Conservation (phyloP, 2,329 filamentous ascomycete species). For the Blastomyces parvus region DNA sequence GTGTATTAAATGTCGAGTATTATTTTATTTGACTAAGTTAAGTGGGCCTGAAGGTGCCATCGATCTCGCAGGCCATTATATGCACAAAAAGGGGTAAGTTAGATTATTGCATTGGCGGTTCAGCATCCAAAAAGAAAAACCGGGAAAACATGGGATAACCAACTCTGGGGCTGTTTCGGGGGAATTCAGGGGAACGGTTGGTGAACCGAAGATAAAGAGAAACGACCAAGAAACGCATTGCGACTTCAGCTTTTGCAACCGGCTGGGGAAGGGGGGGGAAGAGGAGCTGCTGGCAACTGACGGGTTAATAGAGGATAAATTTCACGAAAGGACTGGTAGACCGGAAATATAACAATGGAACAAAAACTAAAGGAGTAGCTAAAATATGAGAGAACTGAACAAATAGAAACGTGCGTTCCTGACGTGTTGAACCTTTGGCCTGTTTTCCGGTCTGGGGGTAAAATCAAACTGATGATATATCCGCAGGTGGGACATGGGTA, state of each 20-base stretch:
- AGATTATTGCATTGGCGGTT: not conserved
- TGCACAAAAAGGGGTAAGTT: not conserved
- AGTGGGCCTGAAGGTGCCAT: not conserved
- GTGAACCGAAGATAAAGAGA: not conserved
- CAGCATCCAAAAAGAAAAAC: not conserved
- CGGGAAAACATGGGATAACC: too few relatives aligned
- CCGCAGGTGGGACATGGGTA: not conserved
- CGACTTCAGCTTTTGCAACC: not conserved
- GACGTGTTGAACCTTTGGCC: slow-evolving; percentile 1
- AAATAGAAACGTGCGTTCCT: not conserved
- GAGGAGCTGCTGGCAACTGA: not conserved
- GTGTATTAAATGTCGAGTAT: not conserved
- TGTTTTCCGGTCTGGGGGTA: not conserved
- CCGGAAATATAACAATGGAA: not conserved
- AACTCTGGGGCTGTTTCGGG: too few relatives aligned
- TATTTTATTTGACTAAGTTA: not conserved
- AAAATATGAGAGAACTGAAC: not conserved
- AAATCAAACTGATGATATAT: not conserved
- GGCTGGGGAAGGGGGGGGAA: not conserved
- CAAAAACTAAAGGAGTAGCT: not conserved
- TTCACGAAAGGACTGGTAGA: not conserved
- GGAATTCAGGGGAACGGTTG: not conserved
- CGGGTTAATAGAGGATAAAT: not conserved
- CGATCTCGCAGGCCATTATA: not conserved
- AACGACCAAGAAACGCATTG: not conserved